Conservation (phyloP, 202 grass and related monocot species). For the Musa balbisiana region DNA sequence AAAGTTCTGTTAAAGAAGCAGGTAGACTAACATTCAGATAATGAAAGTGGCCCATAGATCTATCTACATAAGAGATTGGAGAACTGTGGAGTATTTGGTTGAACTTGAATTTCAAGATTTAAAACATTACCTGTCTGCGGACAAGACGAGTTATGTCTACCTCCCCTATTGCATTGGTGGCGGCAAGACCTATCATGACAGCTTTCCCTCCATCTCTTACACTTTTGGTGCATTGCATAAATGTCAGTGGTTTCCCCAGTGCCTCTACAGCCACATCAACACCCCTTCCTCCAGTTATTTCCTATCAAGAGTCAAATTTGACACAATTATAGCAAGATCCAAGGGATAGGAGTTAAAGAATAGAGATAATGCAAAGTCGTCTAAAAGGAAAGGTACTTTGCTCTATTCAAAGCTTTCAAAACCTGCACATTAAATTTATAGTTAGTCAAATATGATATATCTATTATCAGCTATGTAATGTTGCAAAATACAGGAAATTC, state of each 20-base stretch:
- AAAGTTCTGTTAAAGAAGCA: too few relatives aligned
- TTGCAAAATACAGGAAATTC: too few relatives aligned
- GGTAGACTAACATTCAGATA: too few relatives aligned
- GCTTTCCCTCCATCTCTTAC: constrained; percentile 94
- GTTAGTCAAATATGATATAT: too few relatives aligned
- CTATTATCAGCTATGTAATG: too few relatives aligned
- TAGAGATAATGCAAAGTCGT: background rate
- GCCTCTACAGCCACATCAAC: constrained; percentile 94
- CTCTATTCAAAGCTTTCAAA: background rate
- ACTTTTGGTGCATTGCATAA: constrained; percentile 69
- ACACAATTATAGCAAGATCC: background rate
- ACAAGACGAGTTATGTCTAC: constrained; percentile 88
- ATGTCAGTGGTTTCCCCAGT: constrained; percentile 83
- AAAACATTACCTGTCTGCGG: constrained; percentile 61
- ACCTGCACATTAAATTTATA: background rate
- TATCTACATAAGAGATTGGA: background rate
- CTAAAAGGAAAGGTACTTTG: background rate
- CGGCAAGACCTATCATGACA: constrained; percentile 93
- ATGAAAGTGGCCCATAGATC: background rate
- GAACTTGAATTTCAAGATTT: background rate
- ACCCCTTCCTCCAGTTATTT: constrained; percentile 89
- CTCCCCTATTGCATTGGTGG: constrained; percentile 68
- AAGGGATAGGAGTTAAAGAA: background rate
- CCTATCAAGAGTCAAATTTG: constrained; percentile 32
- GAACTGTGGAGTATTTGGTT: background rate